Evolutionary conservation across 2,329 filamentous ascomycete genomes (phyloP).

Genomic region (Leptographium procerum): DNA sequence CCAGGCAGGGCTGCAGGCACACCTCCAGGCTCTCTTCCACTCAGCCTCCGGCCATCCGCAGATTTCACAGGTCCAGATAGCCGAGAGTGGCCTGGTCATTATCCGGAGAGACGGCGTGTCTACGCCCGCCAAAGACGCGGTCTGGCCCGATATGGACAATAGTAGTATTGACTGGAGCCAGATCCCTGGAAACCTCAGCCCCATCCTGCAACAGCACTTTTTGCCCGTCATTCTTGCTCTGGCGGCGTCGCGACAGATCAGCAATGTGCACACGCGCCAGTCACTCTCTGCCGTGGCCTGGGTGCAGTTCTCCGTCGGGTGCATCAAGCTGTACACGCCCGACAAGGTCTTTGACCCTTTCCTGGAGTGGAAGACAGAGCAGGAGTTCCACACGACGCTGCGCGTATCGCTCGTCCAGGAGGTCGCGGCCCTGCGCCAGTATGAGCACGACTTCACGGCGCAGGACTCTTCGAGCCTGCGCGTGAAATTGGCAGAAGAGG

Average conservation of each 20-base stretch:
- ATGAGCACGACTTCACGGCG: slow-evolving; percentile 58
- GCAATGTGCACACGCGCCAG: slow-evolving; percentile 12
- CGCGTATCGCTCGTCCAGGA: slow-evolving; percentile 42
- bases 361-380: slow-evolving; percentile 53
- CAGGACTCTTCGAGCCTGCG: slow-evolving; percentile 53
- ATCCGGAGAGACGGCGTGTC: neutral
- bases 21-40: slow-evolving; percentile 17
- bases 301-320: slow-evolving; percentile 62
- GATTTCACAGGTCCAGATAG: slow-evolving; percentile 1
- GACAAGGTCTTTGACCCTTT: slow-evolving; percentile 78
- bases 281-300: slow-evolving; percentile 50
- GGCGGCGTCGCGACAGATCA: slow-evolving; percentile 20
- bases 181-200: slow-evolving; percentile 15
- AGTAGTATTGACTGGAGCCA: neutral
- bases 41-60: slow-evolving; percentile 4
- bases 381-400: slow-evolving; percentile 44
- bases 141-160: slow-evolving; percentile 4
- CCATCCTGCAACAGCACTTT: slow-evolving; percentile 30
- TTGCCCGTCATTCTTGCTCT: slow-evolving; percentile 34
- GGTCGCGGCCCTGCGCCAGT: slow-evolving; percentile 48
- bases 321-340: slow-evolving; percentile 72
- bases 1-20: neutral
- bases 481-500: slow-evolving; percentile 47
- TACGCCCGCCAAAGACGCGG: neutral
- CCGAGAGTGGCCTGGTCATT: slow-evolving; percentile 1